Evolutionary conservation across 352 stramenopile genomes (phyloP).

Genomic region (Peronospora farinosa): DNA sequence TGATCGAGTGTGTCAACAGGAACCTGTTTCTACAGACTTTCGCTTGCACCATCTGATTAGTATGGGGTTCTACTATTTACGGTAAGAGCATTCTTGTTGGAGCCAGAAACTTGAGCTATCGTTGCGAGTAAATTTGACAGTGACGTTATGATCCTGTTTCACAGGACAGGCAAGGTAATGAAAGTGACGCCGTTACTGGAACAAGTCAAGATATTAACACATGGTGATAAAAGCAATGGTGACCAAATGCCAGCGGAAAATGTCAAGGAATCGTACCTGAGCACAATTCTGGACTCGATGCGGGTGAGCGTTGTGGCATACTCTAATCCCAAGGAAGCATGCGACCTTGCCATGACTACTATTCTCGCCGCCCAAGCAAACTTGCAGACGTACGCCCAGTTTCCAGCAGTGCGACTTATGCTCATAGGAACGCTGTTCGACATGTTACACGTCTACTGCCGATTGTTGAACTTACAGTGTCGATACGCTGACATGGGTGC

Average conservation of each 20-base stretch:
- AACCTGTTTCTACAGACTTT: slow-evolving; percentile 29
- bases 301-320: slow-evolving; percentile 32
- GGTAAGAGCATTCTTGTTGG: slow-evolving; percentile 25
- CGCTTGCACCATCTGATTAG: slow-evolving; percentile 56
- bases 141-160: slow-evolving; percentile 1
- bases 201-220: slow-evolving; percentile 28
- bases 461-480: slow-evolving; percentile 49
- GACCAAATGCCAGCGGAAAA: slow-evolving; percentile 5
- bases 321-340: slow-evolving; percentile 40
- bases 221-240: slow-evolving; percentile 7
- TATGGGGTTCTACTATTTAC: slow-evolving; percentile 44
- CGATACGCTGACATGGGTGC: slow-evolving; percentile 60
- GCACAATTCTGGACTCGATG: slow-evolving; percentile 52
- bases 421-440: slow-evolving; percentile 59
- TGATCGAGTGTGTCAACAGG: slow-evolving; percentile 19
- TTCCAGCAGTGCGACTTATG: slow-evolving; percentile 38
- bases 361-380: slow-evolving; percentile 52
- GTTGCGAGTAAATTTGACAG: background rate
- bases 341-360: slow-evolving; percentile 41
- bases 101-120: background rate
- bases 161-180: slow-evolving; percentile 39
- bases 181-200: slow-evolving; percentile 40
- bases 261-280: slow-evolving; percentile 39
- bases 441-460: slow-evolving; percentile 59
- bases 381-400: slow-evolving; percentile 31